Evolutionary conservation across 805 yeast species (phyloP), one percentile per base, ranked within the genome.

Genomic region (Wickerhamomyces bisporus): DNA sequence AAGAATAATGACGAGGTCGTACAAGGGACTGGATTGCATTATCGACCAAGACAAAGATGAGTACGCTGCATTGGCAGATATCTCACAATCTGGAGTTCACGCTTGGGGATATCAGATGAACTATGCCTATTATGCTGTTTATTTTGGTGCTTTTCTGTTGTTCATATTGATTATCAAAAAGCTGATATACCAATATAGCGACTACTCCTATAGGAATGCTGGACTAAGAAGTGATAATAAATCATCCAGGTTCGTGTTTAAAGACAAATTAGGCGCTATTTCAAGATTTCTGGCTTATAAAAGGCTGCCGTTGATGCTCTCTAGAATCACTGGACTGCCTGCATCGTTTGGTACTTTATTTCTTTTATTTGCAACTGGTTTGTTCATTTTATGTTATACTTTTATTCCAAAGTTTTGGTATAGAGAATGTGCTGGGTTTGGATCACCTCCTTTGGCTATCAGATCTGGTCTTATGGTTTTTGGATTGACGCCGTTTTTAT

Each of bases 371-470:
- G 49, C 55, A 16, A 65, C 57, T 35, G 54, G 50, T 37, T 51
- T 68, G 28, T 70, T 68, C 43, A 33, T 55, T 6, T 30, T 63
- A 7, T 52, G 61, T 13, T 56, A 55, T 41, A 40, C 57, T 15
- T 64, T 65, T 25, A 49, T 64, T 53, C 80, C 81, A 6, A 73
- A 68, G 36, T 64, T 65, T 34, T 74, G 71, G 66, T 71, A 70
- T 43, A 57, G 80, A 39, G 73, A 57, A 0, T 77, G 82, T 50
- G 26, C 57, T 5, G 77, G 75, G 0, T 75, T 75, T 53, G 82
- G 81, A 2, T 63, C 77, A 3, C 77, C 81, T n/a, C 81, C 81
- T 9, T 42, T 77, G 26, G 77, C 77, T 0, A 68, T 72, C 2
- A 54, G 81, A 34, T 61, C 79, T 1, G 81, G 80, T 3, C 43